These are phyloP conservation scores for Russula sp. DNA, from an alignment of 768 basidiomycete genomes.

Conservation along the genomic window DNA sequence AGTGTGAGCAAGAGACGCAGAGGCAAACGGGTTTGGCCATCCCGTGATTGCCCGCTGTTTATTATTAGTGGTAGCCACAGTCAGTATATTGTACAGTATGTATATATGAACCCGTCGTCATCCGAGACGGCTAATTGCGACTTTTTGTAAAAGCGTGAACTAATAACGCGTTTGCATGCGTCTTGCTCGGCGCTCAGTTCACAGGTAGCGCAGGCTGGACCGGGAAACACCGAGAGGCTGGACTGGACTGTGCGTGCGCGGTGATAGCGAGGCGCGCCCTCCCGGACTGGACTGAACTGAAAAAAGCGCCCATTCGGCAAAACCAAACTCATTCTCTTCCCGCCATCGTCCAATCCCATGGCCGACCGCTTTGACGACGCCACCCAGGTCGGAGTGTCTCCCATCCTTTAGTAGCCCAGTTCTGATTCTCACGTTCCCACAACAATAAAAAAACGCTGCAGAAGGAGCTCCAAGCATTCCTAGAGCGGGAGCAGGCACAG, in stretches of 20 bases:
- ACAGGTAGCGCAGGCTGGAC: too few relatives aligned
- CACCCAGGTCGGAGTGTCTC: constrained; percentile 47
- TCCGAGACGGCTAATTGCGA: not conserved
- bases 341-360: constrained; percentile 28
- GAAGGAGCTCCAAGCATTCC: constrained; percentile 77
- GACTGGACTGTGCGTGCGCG: too few relatives aligned
- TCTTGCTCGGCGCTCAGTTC: too few relatives aligned
- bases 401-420: not conserved
- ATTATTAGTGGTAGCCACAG: not conserved
- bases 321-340: not conserved
- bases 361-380: constrained; percentile 66
- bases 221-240: not conserved
- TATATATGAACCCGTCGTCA: not conserved
- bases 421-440: not conserved
- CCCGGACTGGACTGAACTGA: not conserved
- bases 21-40: too few relatives aligned
- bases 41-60: not conserved
- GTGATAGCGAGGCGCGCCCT: too few relatives aligned
- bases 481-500: constrained; percentile 79
- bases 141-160: too few relatives aligned
- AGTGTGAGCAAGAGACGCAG: not conserved
- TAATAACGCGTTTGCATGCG: too few relatives aligned
- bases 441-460: constrained; percentile 30
- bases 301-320: not conserved
- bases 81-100: not conserved